Base-by-base conservation (phyloP, 2,329 filamentous ascomycete species). In the Nemania bipapillata region DNA sequence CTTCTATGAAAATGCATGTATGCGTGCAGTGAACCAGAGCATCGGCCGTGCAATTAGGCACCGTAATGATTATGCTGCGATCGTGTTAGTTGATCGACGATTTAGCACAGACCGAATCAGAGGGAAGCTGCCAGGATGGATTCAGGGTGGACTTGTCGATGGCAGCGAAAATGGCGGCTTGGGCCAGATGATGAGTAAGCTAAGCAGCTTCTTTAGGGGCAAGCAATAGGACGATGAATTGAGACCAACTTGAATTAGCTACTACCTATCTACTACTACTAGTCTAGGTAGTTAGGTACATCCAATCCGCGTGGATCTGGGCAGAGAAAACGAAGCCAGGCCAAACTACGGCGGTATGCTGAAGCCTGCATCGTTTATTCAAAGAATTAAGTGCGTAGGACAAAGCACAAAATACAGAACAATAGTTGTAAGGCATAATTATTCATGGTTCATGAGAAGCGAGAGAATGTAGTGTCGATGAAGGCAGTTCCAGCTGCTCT, bases 11-110 rank as follows among this genome's bases (percentile, higher is more conserved):
- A 98, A 98, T 77, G 89, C 93, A 0, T 97, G 94, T 79, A 97
- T 99, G 94, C 87, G 96, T 45, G 93, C 94, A 4, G 96, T 99
- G 4, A 99, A 99, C 79, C 96, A 99, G 83, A 96, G 93, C 77
- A 94, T 99, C 73, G 96, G 96, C 0, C 86, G 96, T 66, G 96
- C 94, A 0, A 97, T 99, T 74, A 86, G 96, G 54, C 96, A 99
- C 78, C 87, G 86, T 63, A 89, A 87, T 26, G 96, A 99, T 80
- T 98, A 97, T 80, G 96, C 96, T 4, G 90, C 92, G 17, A 97
- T 99, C 71, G 81, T 97, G 65, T 86, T 99, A 77, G 83, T 96
- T 37, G 96, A 99, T 80, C 85, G 87, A 71, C 85, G 96, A 59
- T 99, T 96, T 80, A 87, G 85, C n/a, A 88, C 86, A 30, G 84